phyloP scores from a whole-genome alignment of 139 green algal genomes.

The Picochlorum sp. region DNA sequence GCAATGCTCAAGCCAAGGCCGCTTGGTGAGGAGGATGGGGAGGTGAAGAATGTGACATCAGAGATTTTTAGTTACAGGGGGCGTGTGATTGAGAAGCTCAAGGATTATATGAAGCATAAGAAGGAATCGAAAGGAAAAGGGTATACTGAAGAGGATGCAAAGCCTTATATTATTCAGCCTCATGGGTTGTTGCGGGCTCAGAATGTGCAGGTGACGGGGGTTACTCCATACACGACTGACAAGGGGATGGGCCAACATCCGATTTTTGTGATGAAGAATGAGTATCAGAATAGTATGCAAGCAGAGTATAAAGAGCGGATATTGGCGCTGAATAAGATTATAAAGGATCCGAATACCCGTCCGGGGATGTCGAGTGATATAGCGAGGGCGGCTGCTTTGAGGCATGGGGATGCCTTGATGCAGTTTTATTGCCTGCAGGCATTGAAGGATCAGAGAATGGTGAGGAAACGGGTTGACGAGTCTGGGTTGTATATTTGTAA shows the following conservation, averaged over 20 bases:
- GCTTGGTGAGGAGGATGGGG: not conserved
- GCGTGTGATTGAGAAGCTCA: not conserved
- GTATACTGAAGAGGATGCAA: not conserved
- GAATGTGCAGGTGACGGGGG: too few relatives aligned
- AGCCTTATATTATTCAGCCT: too few relatives aligned
- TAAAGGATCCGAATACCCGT: too few relatives aligned
- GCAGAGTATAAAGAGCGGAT: too few relatives aligned
- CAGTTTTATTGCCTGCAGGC: constrained; percentile 33
- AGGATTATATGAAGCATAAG: not conserved
- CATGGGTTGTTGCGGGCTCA: too few relatives aligned
- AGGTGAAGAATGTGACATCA: constrained; percentile 1
- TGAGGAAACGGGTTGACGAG: constrained; percentile 28
- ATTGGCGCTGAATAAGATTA: too few relatives aligned
- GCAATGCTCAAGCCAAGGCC: not conserved
- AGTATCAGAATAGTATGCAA: too few relatives aligned
- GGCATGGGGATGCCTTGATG: constrained; percentile 3
- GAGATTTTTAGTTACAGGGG: not conserved
- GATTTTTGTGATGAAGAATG: too few relatives aligned
- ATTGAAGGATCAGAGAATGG: constrained; percentile 20
- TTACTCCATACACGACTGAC: too few relatives aligned
- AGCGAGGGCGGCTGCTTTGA: too few relatives aligned
- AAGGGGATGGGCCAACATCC: too few relatives aligned
- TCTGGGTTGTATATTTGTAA: constrained; percentile 54
- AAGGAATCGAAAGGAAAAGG: not conserved
- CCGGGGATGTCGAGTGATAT: too few relatives aligned